These are phyloP conservation scores for Linum usitatissimum DNA, from an alignment of 345 rosid species.

Conservation along the genomic window DNA sequence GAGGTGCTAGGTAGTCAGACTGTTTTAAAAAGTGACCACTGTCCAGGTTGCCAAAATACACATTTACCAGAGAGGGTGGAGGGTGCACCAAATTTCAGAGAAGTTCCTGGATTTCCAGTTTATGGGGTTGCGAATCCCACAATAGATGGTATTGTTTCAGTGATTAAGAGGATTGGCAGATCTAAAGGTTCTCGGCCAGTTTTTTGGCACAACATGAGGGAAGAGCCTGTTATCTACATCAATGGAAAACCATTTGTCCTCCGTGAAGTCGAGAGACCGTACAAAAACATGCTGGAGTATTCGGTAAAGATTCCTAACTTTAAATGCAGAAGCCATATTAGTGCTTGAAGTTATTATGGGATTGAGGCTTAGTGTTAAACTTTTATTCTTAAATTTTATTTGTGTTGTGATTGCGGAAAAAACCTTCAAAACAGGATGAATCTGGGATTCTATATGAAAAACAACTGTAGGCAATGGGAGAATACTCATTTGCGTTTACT, in stretches of 20 bases:
- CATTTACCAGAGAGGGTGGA: conserved; percentile 84
- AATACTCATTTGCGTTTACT: neutral
- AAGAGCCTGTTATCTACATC: conserved; percentile 95
- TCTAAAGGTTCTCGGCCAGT: conserved; percentile 64
- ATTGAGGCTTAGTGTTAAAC: neutral
- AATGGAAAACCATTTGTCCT: conserved; percentile 96
- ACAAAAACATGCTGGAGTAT: conserved; percentile 91
- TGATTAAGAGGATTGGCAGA: conserved; percentile 75
- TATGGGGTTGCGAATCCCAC: conserved; percentile 99
- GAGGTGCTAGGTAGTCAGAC: conserved; percentile 97
- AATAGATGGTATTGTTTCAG: conserved; percentile 77
- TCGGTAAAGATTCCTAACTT: conserved; percentile 37
- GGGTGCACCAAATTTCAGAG: conserved; percentile 97
- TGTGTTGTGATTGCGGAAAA: neutral
- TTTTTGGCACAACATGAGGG: conserved; percentile 98
- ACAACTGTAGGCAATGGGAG: neutral
- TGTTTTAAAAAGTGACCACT: conserved; percentile 93
- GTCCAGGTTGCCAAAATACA: conserved; percentile 83
- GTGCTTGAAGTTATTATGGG: too few species aligned
- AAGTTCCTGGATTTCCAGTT: conserved; percentile 94
- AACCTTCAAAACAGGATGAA: neutral
- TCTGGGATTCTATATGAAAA: neutral
- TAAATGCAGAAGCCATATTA: neutral
- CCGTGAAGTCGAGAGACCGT: conserved; percentile 95
- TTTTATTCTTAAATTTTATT: neutral